Conservation (phyloP, 2,329 filamentous ascomycete genomes). For the Pseudocercospora ulei region DNA sequence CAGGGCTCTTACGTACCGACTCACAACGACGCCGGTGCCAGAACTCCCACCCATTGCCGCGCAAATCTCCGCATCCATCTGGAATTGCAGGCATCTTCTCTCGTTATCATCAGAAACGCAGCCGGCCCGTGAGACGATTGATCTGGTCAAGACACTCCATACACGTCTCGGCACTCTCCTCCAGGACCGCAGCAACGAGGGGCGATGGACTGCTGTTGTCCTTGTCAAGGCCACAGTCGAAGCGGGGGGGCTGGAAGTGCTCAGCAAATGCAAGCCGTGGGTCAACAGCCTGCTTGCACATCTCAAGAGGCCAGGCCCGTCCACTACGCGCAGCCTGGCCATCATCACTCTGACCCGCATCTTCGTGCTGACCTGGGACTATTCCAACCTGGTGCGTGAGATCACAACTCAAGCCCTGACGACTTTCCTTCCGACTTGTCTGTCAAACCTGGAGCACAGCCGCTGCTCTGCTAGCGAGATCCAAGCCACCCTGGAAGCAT, state of each 20-base stretch:
- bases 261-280: constrained; percentile 66
- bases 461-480: constrained; percentile 36
- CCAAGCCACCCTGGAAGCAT: constrained; percentile 60
- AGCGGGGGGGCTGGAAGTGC: constrained; percentile 70
- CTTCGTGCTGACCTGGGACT: constrained; percentile 70
- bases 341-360: constrained; percentile 72
- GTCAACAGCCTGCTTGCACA: constrained; percentile 65
- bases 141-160: constrained; percentile 73
- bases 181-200: constrained; percentile 63
- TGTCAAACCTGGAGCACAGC: constrained; percentile 50
- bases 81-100: constrained; percentile 50
- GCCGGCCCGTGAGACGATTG: constrained; percentile 53
- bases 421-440: constrained; percentile 60
- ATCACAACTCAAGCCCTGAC: constrained; percentile 76
- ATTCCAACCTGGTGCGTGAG: constrained; percentile 73
- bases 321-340: constrained; percentile 63
- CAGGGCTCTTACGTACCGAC: constrained; percentile 55
- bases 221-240: constrained; percentile 74
- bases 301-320: constrained; percentile 68
- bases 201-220: constrained; percentile 66
- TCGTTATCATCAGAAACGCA: constrained; percentile 50
- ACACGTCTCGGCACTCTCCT: constrained; percentile 68
- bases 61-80: constrained; percentile 51
- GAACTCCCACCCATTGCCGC: constrained; percentile 66
- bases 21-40: constrained; percentile 60